Percentiles rank a stretch among this genome's conserved stretches.
Evolutionary conservation across 163 green algal genomes (phyloP).

Genomic region (Scenedesmus sp.): DNA sequence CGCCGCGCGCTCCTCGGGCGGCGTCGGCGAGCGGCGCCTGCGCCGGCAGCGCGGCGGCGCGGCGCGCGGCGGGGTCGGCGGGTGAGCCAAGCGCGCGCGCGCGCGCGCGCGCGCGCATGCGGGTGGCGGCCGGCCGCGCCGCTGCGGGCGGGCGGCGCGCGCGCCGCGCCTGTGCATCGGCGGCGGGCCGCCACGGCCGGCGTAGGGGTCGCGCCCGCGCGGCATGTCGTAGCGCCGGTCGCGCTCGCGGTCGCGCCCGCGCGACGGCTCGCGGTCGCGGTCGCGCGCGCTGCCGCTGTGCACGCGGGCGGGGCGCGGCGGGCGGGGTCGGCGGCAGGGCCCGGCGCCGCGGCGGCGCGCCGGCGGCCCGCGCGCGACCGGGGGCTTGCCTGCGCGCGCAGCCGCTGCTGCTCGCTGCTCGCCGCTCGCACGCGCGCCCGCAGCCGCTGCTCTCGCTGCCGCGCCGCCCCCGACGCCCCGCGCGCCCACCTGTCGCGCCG

Average conservation of each 20-base stretch:
- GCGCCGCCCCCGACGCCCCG: too few relatives aligned
- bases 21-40: constrained; percentile 25
- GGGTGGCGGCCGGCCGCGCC: not conserved
- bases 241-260: too few relatives aligned
- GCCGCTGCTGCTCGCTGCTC: too few relatives aligned
- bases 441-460: too few relatives aligned
- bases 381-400: too few relatives aligned
- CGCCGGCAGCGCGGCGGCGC: not conserved
- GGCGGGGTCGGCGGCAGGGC: not conserved
- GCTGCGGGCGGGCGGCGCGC: not conserved
- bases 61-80: not conserved
- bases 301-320: too few relatives aligned
- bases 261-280: too few relatives aligned
- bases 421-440: not conserved
- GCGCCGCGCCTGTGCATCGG: not conserved
- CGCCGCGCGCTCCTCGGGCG: constrained; percentile 39
- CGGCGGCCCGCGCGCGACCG: too few relatives aligned
- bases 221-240: too few relatives aligned
- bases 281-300: too few relatives aligned
- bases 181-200: not conserved
- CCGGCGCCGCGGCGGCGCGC: too few relatives aligned
- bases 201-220: not conserved
- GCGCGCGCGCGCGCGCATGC: not conserved
- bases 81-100: too few relatives aligned
- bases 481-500: not conserved